phyloP scores from a whole-genome alignment of 2,329 filamentous ascomycete genomes.

The Fusarium continuum region DNA sequence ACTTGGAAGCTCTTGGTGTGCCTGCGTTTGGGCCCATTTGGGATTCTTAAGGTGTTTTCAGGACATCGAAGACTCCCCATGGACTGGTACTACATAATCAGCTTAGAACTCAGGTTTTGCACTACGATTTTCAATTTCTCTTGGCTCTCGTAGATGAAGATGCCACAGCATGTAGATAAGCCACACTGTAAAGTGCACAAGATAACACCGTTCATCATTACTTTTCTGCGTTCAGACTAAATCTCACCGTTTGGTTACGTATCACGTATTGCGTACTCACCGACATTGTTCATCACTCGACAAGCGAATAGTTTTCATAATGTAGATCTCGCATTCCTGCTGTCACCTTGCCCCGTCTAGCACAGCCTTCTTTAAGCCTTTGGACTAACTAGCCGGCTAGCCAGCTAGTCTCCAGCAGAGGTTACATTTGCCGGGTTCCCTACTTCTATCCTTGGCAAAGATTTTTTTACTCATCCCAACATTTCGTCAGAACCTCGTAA shows the following conservation, averaged over 20 bases:
- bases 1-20: conserved; percentile 68
- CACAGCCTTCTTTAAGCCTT: too few relatives aligned
- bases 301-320: too few relatives aligned
- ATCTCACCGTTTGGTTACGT: not conserved
- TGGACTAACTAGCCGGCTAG: not conserved
- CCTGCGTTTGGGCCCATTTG: conserved; percentile 76
- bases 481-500: not conserved
- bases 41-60: conserved; percentile 51
- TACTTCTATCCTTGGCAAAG: not conserved
- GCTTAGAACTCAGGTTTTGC: too few relatives aligned
- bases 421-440: conserved; percentile 12
- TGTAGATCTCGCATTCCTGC: conserved; percentile 1
- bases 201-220: not conserved
- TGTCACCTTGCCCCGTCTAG: conserved; percentile 1
- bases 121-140: not conserved
- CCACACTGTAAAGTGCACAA: not conserved
- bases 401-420: not conserved
- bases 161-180: not conserved
- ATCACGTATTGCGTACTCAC: too few relatives aligned
- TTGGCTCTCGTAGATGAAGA: not conserved
- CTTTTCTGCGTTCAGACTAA: not conserved
- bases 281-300: too few relatives aligned
- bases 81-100: too few relatives aligned
- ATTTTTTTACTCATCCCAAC: not conserved
- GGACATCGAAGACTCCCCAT: too few relatives aligned